Evolutionary conservation across 1,284 basidiomycete genomes (phyloP).

Genomic region (Golubevia sp.): DNA sequence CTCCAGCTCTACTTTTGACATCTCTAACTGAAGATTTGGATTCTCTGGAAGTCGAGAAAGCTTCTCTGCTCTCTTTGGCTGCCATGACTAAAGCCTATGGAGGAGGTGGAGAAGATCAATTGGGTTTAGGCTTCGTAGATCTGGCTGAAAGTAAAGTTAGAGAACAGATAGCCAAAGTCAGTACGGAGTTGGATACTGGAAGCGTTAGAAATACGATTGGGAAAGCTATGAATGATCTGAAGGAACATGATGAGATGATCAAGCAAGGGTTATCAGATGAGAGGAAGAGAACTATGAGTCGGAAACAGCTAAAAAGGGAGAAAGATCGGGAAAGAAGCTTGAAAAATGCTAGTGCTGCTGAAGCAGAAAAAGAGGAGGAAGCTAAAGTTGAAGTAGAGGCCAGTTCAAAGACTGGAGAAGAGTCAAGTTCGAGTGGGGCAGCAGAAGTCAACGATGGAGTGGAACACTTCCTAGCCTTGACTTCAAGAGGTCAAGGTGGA

Average conservation of each 20-base stretch:
- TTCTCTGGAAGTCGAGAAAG: constrained; percentile 71
- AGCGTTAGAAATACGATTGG: constrained; percentile 35
- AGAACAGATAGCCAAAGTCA: constrained; percentile 47
- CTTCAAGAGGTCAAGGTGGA: no score
- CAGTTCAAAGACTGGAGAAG: constrained; percentile 5
- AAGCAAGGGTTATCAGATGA: constrained; percentile 16
- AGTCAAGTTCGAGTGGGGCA: neutral
- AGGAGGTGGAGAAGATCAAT: constrained; percentile 72
- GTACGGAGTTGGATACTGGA: constrained; percentile 35
- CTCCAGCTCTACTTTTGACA: constrained; percentile 75
- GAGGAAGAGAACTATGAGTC: constrained; percentile 22
- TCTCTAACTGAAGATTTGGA: constrained; percentile 77
- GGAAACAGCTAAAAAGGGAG: constrained; percentile 6
- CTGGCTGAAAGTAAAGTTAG: constrained; percentile 66
- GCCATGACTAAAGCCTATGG: constrained; percentile 26
- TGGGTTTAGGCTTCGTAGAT: constrained; percentile 79
- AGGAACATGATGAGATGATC: constrained; percentile 62
- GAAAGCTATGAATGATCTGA: constrained; percentile 67
- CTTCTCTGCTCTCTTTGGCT: constrained; percentile 66
- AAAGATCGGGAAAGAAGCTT: constrained; percentile 21
- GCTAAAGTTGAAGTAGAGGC: neutral
- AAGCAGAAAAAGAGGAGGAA: neutral
- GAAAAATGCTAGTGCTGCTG: constrained; percentile 15
- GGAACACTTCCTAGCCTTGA: constrained; percentile 18
- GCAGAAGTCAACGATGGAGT: constrained; percentile 19